Percentiles rank a stretch among this genome's conserved stretches.
Conservation (phyloP, 257 asterid species). For the Eustoma russellianum region DNA sequence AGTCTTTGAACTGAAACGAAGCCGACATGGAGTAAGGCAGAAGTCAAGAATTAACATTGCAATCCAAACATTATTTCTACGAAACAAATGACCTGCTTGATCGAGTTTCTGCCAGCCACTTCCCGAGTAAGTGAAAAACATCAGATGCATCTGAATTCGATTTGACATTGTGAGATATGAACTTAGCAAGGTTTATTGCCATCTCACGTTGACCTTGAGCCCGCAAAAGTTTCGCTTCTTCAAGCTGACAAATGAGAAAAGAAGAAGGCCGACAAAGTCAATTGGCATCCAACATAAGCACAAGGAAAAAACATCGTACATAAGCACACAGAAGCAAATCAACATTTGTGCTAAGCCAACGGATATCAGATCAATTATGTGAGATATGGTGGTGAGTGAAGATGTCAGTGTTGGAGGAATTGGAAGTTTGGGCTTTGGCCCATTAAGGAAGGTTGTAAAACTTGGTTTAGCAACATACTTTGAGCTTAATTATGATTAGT, state of each 20-base stretch:
- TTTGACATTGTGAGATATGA: constrained; percentile 56
- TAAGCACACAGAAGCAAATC: not conserved
- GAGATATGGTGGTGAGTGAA: not conserved
- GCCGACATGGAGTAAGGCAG: constrained; percentile 1
- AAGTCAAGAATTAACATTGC: not conserved
- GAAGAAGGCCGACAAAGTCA: not conserved
- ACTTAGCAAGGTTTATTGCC: constrained; percentile 91
- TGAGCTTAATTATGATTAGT: too few species aligned
- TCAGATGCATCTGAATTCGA: constrained; percentile 56
- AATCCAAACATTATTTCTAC: not conserved
- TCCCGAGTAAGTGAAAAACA: constrained; percentile 84
- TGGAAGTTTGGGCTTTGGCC: too few species aligned
- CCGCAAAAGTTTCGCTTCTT: constrained; percentile 96
- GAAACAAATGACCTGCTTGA: constrained; percentile 80
- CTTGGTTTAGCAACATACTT: too few species aligned
- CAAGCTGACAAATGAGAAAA: constrained; percentile 44
- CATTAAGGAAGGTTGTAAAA: too few species aligned
- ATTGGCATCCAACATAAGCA: not conserved
- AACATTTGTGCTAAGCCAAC: not conserved
- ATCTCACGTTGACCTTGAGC: constrained; percentile 95
- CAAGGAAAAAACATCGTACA: not conserved
- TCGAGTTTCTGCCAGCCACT: constrained; percentile 95
- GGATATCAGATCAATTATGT: not conserved
- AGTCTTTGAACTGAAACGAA: constrained; percentile 70
- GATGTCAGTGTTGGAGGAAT: too few species aligned